Percentiles rank a stretch among this genome's conserved stretches.
Conservation (phyloP, 805 yeast genomes). For the Yarrowia sp. region DNA sequence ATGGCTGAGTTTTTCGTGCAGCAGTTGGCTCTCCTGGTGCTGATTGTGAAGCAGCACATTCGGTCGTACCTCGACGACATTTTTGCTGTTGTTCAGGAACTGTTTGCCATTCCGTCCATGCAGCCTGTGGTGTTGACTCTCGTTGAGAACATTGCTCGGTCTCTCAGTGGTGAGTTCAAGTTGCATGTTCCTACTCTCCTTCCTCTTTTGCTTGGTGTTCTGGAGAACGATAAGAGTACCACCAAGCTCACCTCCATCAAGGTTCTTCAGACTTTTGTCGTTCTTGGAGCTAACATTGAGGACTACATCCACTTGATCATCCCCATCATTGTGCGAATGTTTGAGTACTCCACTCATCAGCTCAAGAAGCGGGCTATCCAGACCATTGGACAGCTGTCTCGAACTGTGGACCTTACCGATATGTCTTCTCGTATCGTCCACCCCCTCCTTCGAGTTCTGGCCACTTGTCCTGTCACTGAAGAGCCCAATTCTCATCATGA, state of each 20-base stretch:
- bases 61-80: constrained; percentile 77
- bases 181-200: constrained; percentile 74
- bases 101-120: constrained; percentile 58
- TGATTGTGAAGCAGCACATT: constrained; percentile 85
- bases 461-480: constrained; percentile 32
- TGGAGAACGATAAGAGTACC: constrained; percentile 56
- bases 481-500: constrained; percentile 42
- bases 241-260: constrained; percentile 56
- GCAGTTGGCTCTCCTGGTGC: constrained; percentile 74
- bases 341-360: constrained; percentile 62
- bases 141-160: constrained; percentile 78
- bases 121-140: constrained; percentile 78
- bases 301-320: constrained; percentile 83
- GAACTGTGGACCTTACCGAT: constrained; percentile 69
- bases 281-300: constrained; percentile 83
- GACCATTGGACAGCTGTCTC: constrained; percentile 77
- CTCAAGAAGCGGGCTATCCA: constrained; percentile 74
- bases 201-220: constrained; percentile 68
- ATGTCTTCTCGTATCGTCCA: constrained; percentile 90
- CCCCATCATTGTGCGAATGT: constrained; percentile 79
- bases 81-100: constrained; percentile 71
- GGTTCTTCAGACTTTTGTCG: constrained; percentile 77
- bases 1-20: constrained; percentile 86
- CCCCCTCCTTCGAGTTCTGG: constrained; percentile 71
- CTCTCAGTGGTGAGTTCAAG: constrained; percentile 91